Base-by-base conservation (phyloP, 345 rosid species). In the Erysimum cheiranthoides region DNA sequence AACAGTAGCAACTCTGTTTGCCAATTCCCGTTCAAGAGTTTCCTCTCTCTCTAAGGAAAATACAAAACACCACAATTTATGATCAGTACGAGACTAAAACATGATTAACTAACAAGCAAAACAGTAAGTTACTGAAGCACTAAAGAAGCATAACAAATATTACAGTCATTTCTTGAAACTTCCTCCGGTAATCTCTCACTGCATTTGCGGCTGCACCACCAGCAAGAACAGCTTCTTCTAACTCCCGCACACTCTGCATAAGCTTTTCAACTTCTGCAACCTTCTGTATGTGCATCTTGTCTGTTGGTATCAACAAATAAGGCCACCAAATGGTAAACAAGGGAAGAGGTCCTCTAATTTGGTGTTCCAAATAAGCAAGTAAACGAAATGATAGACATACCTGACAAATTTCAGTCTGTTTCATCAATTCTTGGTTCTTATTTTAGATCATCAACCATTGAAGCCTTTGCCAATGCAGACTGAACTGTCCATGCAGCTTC, bases 121-220 rank as follows among this genome's bases (percentile, higher is more conserved):
- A 57, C 57, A 71, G n/a, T 32, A 38, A 21, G 65, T 40, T 59
- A 64, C 32, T 36, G 52, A 25, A 35, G 45, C 53, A 60, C 45
- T 68, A 10, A 61, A 11, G 12, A 65, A 28, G 65, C 34, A 39
- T 5, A 25, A 31, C 47, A 61, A 36, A n/a, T 65, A 78, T 83
- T 89, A 95, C 99, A 90, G 89, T 92, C 99, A 95, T 92, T 85
- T 95, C 99, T 83, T 90, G 99, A 74, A 95, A 93, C 84, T 90
- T 94, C 78, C 98, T 85, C 79, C 89, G 97, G 82, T 92, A 94
- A 82, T 94, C 98, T 84, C 98, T 86, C 78, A 90, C 98, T 31
- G 97, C 97, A 71, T 94, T 94, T 63, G 99, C 99, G 50, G 97
- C 98, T 35, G 96, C 98, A 78, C 97, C 98, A 65, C 97, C 98